Conservation (phyloP, 805 yeast genomes). For the Sugiyamaella qingdaonensis region DNA sequence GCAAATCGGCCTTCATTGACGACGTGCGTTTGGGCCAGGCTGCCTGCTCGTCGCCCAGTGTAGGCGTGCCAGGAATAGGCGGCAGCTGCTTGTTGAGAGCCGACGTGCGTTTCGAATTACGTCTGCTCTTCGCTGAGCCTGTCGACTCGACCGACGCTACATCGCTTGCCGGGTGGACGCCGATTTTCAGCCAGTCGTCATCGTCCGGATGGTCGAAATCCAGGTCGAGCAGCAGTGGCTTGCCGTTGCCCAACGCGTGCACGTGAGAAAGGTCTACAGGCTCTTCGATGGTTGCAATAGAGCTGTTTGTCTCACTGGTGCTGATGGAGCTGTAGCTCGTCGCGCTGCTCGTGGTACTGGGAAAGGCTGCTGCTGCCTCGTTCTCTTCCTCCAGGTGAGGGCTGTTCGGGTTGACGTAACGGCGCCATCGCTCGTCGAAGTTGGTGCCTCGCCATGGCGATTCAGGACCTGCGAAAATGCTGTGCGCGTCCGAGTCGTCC, state of each 20-base stretch:
- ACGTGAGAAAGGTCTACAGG: not conserved
- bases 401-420: not conserved
- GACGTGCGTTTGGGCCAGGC: not conserved
- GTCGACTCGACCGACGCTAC: not conserved
- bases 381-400: not conserved
- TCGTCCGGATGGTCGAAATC: conserved; percentile 1
- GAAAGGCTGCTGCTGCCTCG: not conserved
- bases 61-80: not conserved
- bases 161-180: not conserved
- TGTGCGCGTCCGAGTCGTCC: not conserved
- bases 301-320: not conserved
- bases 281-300: not conserved
- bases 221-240: not conserved
- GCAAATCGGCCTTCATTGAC: too few relatives aligned
- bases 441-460: conserved; percentile 18
- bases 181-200: not conserved
- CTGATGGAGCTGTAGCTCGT: conserved; percentile 1
- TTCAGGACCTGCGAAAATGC: conserved; percentile 15
- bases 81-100: not conserved
- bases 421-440: conserved; percentile 17
- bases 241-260: not conserved
- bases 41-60: not conserved
- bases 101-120: not conserved
- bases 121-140: not conserved
- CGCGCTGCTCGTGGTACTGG: not conserved